Percentiles rank a stretch among this genome's conserved stretches.
phyloP scores from a whole-genome alignment of 1,284 basidiomycete species.

The Termitomyces sp. region DNA sequence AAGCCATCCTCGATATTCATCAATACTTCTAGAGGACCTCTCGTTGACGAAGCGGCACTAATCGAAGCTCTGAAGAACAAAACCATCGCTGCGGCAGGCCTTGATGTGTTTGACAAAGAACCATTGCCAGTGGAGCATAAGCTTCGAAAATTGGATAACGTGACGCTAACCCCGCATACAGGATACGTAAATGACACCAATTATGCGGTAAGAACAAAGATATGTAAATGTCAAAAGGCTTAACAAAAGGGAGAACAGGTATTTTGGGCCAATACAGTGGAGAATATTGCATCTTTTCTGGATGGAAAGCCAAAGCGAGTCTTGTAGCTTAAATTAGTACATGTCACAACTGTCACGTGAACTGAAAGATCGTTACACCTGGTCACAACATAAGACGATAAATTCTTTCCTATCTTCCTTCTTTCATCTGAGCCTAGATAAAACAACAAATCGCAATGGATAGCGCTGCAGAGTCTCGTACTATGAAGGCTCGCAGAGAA shows the following conservation, averaged over 20 bases:
- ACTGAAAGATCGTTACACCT: conserved; percentile 15
- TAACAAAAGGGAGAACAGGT: conserved; percentile 20
- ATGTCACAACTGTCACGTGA: conserved; percentile 20
- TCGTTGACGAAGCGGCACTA: conserved; percentile 53
- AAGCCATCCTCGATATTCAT: conserved; percentile 55
- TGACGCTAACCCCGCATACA: conserved; percentile 57
- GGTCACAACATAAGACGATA: conserved; percentile 17
- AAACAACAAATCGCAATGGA: conserved; percentile 24
- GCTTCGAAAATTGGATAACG: conserved; percentile 44
- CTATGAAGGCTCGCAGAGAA: conserved; percentile 61
- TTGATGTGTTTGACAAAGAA: conserved; percentile 60
- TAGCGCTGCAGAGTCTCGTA: conserved; percentile 47
- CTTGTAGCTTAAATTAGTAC: conserved; percentile 16
- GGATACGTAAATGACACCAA: conserved; percentile 51
- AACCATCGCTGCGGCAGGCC: conserved; percentile 48
- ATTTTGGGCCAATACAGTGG: conserved; percentile 43
- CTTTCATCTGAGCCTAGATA: conserved; percentile 18
- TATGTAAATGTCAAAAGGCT: neutral
- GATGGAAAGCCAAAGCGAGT: conserved; percentile 29
- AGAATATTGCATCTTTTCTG: conserved; percentile 48
- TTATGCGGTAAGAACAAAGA: conserved; percentile 34
- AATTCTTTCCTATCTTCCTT: conserved; percentile 20
- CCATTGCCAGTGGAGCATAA: conserved; percentile 56
- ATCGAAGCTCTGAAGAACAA: conserved; percentile 45
- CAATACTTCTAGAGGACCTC: conserved; percentile 60